Percentiles rank a stretch among this genome's conserved stretches.
Evolutionary conservation across 805 yeast species (phyloP).

Genomic region (Candida anglica): DNA sequence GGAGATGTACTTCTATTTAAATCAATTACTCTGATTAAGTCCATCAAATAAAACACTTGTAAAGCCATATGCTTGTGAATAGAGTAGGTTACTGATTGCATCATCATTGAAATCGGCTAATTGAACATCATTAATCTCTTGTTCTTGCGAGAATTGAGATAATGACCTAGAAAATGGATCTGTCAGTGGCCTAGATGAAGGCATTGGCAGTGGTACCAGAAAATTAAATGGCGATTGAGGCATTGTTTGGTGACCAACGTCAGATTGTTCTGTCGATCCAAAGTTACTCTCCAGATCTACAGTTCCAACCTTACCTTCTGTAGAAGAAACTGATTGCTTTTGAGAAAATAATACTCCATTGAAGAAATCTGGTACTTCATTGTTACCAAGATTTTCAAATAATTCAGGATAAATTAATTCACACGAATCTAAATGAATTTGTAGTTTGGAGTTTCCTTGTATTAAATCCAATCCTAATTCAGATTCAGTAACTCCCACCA

Average conservation of each 20-base stretch:
- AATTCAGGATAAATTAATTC: slow-evolving; percentile 14
- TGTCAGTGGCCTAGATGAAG: not conserved
- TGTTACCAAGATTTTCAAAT: slow-evolving; percentile 6
- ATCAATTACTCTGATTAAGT: no score
- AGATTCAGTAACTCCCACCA: slow-evolving; percentile 14
- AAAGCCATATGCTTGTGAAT: slow-evolving; percentile 7
- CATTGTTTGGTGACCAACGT: no score
- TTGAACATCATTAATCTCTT: not conserved
- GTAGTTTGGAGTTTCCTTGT: slow-evolving; percentile 11
- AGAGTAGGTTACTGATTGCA: slow-evolving; percentile 5
- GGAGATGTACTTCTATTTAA: no score
- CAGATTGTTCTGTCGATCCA: no score
- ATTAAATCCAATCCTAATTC: slow-evolving; percentile 10
- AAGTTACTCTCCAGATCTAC: no score
- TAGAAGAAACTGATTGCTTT: no score
- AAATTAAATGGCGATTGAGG: not conserved
- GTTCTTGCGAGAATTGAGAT: not conserved
- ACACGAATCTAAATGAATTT: slow-evolving; percentile 13
- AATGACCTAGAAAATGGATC: not conserved
- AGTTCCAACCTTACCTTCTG: no score
- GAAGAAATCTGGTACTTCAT: not conserved
- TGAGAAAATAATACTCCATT: no score
- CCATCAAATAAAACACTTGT: slow-evolving; percentile 18
- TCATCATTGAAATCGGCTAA: slow-evolving; percentile 4
- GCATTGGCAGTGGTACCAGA: not conserved